Evolutionary conservation across 306 rosid genomes (phyloP), one percentile per base, ranked within the genome.

Genomic region (Cajanus cajan): DNA sequence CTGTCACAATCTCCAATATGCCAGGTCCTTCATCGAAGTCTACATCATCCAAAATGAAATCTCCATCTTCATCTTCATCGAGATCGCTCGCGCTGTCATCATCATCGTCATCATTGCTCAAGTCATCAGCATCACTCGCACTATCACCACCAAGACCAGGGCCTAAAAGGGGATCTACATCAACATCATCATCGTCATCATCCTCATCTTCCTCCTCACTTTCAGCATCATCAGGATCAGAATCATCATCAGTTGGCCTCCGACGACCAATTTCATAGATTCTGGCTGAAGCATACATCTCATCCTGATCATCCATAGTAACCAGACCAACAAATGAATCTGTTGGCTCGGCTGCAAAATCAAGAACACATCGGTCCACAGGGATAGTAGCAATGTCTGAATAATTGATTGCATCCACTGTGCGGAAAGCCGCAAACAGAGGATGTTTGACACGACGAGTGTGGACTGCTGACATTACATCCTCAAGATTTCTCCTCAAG

Each of bases 211-310:
- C 99, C 0, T 96, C 99, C 76, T 91, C 98, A 6, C 92, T 93
- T 81, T 93, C 98, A 2, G 94, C 98, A 54, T 96, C 99, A 48
- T 96, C 99, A 1, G 99, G 99, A 83, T 96, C 99, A 41, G 99
- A 96, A 82, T 96, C 98, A 40, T 96, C 99, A 40, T 96, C 94
- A 1, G 98, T 93, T 7, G 98, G 94, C 67, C 94, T 88, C 57
- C 99, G 83, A 8, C 99, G 96, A 78, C 99, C 99, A 52, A 96
- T 91, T 79, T 96, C 99, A 55, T 93, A 89, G 15, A 89, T 79
- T 81, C 99, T 90, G 36, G 93, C 99, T 0, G 98, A 90, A 45
- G 99, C 91, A 80, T 84, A 89, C 97, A 96, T 91, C 74, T 96
- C 96, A 19, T 93, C 94, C 76, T 91, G 99, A 82, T 96, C 99